Conservation (phyloP, 768 basidiomycete species). For the Bullera alba region DNA sequence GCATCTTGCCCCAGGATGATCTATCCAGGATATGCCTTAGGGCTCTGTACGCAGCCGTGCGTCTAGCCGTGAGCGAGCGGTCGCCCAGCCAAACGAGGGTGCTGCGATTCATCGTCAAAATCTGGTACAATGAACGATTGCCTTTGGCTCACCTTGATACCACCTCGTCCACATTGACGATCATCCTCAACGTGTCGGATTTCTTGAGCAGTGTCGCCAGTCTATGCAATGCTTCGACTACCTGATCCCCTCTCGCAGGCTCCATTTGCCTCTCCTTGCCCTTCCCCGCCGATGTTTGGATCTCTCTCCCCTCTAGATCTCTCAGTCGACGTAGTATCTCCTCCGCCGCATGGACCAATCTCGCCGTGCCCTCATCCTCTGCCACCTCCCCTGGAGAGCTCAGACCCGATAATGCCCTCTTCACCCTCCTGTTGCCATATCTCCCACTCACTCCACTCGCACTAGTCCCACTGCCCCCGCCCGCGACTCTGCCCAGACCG, state of each 20-base stretch:
- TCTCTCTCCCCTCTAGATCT: conserved; percentile 6
- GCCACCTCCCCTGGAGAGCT: not conserved
- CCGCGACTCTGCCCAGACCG: not conserved
- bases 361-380: not conserved
- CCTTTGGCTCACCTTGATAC: conserved; percentile 60
- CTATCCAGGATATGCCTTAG: conserved; percentile 73
- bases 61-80: conserved; percentile 60
- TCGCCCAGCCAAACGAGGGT: conserved; percentile 75
- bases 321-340: conserved; percentile 12
- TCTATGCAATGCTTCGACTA: conserved; percentile 20
- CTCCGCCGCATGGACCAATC: not conserved
- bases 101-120: conserved; percentile 50
- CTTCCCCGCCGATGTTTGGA: conserved; percentile 6
- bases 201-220: conserved; percentile 49
- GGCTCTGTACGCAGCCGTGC: conserved; percentile 75
- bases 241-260: conserved; percentile 14
- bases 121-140: not conserved
- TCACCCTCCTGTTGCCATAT: too few species aligned
- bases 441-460: conserved; percentile 4
- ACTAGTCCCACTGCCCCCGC: not conserved
- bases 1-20: conserved; percentile 61
- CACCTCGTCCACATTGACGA: conserved; percentile 62
- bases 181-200: conserved; percentile 67
- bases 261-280: conserved; percentile 26
- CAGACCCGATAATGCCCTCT: too few species aligned